Percentiles rank a stretch among this genome's conserved stretches.
Conservation (phyloP, 805 yeast species). For the Schwanniomyces sp. region DNA sequence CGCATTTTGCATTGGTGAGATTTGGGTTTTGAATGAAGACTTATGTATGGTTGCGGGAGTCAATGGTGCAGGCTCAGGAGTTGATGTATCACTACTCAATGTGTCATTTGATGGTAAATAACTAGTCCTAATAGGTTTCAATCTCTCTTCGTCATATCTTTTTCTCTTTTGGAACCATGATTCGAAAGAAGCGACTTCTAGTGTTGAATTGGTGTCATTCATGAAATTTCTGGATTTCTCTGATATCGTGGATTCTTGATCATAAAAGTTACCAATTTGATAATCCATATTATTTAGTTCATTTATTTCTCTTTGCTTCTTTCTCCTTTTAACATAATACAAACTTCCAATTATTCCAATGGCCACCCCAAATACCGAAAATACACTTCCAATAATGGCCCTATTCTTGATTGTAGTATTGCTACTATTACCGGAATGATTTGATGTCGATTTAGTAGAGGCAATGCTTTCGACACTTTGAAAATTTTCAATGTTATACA, state of each 20-base stretch:
- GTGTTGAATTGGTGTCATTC: slow-evolving; percentile 35
- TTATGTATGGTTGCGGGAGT: not conserved
- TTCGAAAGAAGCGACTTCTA: slow-evolving; percentile 49
- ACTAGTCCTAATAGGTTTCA: slow-evolving; percentile 17
- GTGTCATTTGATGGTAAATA: slow-evolving; percentile 32
- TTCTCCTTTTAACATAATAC: slow-evolving; percentile 18
- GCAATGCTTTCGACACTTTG: slow-evolving; percentile 25
- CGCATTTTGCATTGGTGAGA: not conserved
- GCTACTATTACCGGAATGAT: not conserved
- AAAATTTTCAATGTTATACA: slow-evolving; percentile 43
- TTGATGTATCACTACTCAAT: slow-evolving; percentile 6
- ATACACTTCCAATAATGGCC: slow-evolving; percentile 38
- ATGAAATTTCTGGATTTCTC: slow-evolving; percentile 4
- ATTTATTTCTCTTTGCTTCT: slow-evolving; percentile 12
- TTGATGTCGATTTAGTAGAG: slow-evolving; percentile 5
- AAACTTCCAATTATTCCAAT: slow-evolving; percentile 12
- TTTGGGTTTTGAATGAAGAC: not conserved
- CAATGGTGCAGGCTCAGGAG: not conserved
- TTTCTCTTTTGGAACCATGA: slow-evolving; percentile 55
- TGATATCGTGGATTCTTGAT: slow-evolving; percentile 12
- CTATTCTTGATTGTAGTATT: slow-evolving; percentile 14
- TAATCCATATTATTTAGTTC: slow-evolving; percentile 25
- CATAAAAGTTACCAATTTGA: slow-evolving; percentile 30
- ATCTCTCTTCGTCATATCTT: slow-evolving; percentile 35
- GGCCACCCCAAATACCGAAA: slow-evolving; percentile 29